A percentile compares a stretch with the other conserved stretches of the same genome.
Evolutionary conservation across 2,329 filamentous ascomycete genomes (phyloP).

Genomic region (Triangularia setosa): DNA sequence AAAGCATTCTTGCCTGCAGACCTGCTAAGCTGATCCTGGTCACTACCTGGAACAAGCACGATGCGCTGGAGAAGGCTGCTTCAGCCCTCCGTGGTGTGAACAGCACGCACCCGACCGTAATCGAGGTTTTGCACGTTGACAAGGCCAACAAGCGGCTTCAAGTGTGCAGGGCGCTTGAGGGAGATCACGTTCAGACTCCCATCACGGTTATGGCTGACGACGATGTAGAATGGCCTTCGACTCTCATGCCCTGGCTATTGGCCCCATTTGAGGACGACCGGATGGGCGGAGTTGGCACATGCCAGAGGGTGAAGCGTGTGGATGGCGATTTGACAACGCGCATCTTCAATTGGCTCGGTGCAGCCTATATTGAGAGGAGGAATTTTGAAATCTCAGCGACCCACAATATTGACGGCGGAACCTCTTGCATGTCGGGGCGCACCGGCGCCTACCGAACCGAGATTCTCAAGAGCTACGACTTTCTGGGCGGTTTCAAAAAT

Average conservation of each 20-base stretch:
- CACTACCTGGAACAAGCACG: conserved; percentile 76
- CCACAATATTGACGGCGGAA: conserved; percentile 88
- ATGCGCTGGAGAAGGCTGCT: conserved; percentile 63
- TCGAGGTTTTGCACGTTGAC: conserved; percentile 70
- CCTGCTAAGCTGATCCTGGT: conserved; percentile 76
- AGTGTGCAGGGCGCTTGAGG: conserved; percentile 79
- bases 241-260: conserved; percentile 84
- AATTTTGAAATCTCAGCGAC: conserved; percentile 98
- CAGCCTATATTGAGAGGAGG: conserved; percentile 85
- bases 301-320: conserved; percentile 75
- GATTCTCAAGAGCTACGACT: conserved; percentile 80
- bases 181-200: conserved; percentile 67
- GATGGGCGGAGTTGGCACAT: conserved; percentile 89
- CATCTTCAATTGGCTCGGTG: conserved; percentile 84
- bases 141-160: conserved; percentile 96
- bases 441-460: conserved; percentile 88
- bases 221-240: conserved; percentile 87
- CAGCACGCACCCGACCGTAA: conserved; percentile 45
- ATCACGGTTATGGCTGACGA: conserved; percentile 95
- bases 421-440: conserved; percentile 94
- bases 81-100: conserved; percentile 44
- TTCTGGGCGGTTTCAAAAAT: conserved; percentile 84
- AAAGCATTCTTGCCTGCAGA: conserved; percentile 68
- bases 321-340: conserved; percentile 56
- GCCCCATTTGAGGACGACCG: conserved; percentile 82